phyloP scores from a whole-genome alignment of 208 protist genomes.

The Wallacemonas sp. region DNA sequence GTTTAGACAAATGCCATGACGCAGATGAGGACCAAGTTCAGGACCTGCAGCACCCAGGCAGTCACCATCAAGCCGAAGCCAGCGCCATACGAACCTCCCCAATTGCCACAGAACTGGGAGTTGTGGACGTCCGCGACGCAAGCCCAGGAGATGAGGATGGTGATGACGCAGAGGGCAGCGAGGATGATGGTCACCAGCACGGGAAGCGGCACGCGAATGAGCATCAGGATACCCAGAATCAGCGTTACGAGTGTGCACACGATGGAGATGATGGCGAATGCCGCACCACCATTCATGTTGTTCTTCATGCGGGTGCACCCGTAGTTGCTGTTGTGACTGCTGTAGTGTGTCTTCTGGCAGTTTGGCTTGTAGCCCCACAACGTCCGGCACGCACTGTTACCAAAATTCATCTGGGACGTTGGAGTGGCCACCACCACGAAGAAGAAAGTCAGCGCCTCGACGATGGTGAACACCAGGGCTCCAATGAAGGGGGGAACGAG shows the following conservation, averaged over 20 bases:
- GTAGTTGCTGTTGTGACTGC: constrained; percentile 16
- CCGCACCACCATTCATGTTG: constrained; percentile 32
- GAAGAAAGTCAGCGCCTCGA: constrained; percentile 32
- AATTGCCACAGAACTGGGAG: constrained; percentile 29
- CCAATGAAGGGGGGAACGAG: constrained; percentile 21
- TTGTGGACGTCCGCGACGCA: constrained; percentile 47
- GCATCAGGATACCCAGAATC: constrained; percentile 28
- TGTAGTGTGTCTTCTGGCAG: constrained; percentile 21
- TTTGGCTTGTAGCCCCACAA: constrained; percentile 39
- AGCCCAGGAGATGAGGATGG: constrained; percentile 45
- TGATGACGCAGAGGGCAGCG: constrained; percentile 28
- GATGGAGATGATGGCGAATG: constrained; percentile 43
- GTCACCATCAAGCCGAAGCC: constrained; percentile 52
- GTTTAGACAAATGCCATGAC: constrained; percentile 20
- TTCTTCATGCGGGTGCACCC: constrained; percentile 19
- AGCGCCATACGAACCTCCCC: constrained; percentile 23
- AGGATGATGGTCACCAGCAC: constrained; percentile 24
- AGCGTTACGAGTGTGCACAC: constrained; percentile 28
- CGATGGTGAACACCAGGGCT: constrained; percentile 26
- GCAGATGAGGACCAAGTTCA: constrained; percentile 22
- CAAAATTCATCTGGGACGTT: background rate
- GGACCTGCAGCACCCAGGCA: constrained; percentile 37
- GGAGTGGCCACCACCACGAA: constrained; percentile 31
- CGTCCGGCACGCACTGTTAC: constrained; percentile 24
- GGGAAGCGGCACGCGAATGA: constrained; percentile 16